Evolutionary conservation across 106 monocot genomes (phyloP).

Genomic region (Triglochin maritima): DNA sequence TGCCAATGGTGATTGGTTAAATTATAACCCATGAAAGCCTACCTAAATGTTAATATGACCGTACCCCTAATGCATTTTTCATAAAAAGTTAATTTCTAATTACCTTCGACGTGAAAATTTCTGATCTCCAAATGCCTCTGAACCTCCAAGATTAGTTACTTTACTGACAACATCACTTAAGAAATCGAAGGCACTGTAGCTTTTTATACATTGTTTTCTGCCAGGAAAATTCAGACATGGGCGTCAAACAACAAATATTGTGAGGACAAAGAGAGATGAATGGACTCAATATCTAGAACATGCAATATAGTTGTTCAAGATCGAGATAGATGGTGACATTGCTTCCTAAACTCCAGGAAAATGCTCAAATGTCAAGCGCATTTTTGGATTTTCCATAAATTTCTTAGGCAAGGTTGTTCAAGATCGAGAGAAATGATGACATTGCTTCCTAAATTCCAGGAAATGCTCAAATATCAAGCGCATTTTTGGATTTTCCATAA

Average conservation of each 20-base stretch:
- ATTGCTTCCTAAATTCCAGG: too few species aligned
- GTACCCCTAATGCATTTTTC: not conserved
- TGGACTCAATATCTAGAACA: not conserved
- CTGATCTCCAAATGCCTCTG: slow-evolving; percentile 60
- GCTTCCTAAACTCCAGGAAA: too few species aligned
- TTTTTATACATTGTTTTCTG: slow-evolving; percentile 92
- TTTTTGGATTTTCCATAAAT: too few species aligned
- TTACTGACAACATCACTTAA: slow-evolving; percentile 87
- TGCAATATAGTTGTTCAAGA: too few species aligned
- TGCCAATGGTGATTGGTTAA: too few species aligned
- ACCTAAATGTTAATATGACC: not conserved
- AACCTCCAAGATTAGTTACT: slow-evolving; percentile 74
- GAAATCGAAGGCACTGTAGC: slow-evolving; percentile 90
- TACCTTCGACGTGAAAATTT: slow-evolving; percentile 79
- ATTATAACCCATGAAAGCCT: not conserved
- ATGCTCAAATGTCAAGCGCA: too few species aligned
- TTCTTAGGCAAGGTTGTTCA: too few species aligned
- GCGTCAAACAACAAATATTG: not conserved
- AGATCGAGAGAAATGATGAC: too few species aligned
- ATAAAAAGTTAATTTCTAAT: not conserved
- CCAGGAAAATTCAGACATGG: not conserved
- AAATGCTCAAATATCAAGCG: too few species aligned
- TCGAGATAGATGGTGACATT: too few species aligned
- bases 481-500: too few species aligned
- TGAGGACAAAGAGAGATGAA: not conserved